Evolutionary conservation across 495 filamentous ascomycete genomes (phyloP), one percentile per base, ranked within the genome.

Genomic region (Rhypophila decipiens): DNA sequence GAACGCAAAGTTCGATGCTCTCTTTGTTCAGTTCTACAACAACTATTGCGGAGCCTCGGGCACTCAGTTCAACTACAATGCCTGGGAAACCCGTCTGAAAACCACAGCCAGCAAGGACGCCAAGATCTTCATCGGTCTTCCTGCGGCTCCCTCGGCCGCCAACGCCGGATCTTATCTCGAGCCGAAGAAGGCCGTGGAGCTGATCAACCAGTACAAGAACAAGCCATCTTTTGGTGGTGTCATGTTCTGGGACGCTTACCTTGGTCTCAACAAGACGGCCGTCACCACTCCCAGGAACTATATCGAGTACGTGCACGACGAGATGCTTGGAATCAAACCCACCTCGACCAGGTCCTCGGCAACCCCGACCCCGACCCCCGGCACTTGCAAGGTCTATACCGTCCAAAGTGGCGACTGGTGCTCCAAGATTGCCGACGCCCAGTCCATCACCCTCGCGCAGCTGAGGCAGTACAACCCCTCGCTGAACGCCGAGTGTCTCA

Each of bases 21-120:
- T 86, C n/a, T 87, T 77, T 60, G 70, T 85, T 17, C 83, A 86
- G 60, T 86, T 85, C 68, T 86, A 86, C 70, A 83, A 87, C 75
- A 84, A 86, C 70, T 71, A 67, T 50, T 82, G 82, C 48, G 62
- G 77, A 10, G 73, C 68, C n/a, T 56, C 62, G 12, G 47, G 56
- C 13, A 53, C 57, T 9, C 66, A 67, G 47, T 85, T 79, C 66
- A 85, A 86, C 66, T 85, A 83, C 56, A 60, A 75, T 24, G 67
- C 60, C 20, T 86, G 84, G 84, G 81, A 78, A 42, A 55, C 56
- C 11, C 80, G 77, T 64, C 71, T 84, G 22, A 59, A 68, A 1
- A 59, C 52, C 18, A 77, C 74, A 3, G 51, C 69, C 47, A 86
- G 84, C 64, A 65, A 65, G 41, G 55, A 77, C 5, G 78, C 79